Evolutionary conservation across 805 yeast genomes (phyloP), one percentile per base, ranked within the genome.

Genomic region (Clavispora fructus): DNA sequence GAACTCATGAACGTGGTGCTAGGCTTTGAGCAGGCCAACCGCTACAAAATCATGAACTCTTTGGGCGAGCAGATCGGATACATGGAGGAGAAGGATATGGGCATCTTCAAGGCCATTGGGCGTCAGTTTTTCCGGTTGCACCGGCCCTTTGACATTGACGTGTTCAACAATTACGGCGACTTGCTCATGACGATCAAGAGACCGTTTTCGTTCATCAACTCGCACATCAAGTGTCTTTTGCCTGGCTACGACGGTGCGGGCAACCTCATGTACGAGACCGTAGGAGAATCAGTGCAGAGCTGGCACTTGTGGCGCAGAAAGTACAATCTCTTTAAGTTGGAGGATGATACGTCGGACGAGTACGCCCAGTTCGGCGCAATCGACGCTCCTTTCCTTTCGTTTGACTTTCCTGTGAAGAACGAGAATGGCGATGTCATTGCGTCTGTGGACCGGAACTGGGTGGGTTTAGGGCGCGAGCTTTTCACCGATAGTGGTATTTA

Each of bases 401-500:
- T 90, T 73, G 87, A 85, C 46, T 94, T 94, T 64, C 91, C 95
- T 0, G 85, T 89, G 3, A 59, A 56, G 31, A 80, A 89, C 61
- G 82, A 73, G 35, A 43, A 69, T 1, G 83, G 82, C 0, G 67
- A 73, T 13, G 78, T 86, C 0, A 67, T 85, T 45, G 96, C 85
- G 0, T 73, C 86, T 1, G 92, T 94, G 1, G 94, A 89, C 63
- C 77, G 98, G 57, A 90, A 90, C 64, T 94, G 96, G 94, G 95
- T 87, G 6, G 99, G 99, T 0, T 68, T 94, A 37, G 96, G 95
- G 2, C 77, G 97, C 58, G 99, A 94, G 61, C 66, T 91, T 58
- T 85, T 92, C 59, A 91, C 98, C 0, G 98, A 94, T 64, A 87
- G 97, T 0, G 98, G 98, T 51, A 91, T 89, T 1, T 92, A 94